Evolutionary conservation across 2,329 filamentous ascomycete genomes (phyloP).

Genomic region (Epichloe sp.): DNA sequence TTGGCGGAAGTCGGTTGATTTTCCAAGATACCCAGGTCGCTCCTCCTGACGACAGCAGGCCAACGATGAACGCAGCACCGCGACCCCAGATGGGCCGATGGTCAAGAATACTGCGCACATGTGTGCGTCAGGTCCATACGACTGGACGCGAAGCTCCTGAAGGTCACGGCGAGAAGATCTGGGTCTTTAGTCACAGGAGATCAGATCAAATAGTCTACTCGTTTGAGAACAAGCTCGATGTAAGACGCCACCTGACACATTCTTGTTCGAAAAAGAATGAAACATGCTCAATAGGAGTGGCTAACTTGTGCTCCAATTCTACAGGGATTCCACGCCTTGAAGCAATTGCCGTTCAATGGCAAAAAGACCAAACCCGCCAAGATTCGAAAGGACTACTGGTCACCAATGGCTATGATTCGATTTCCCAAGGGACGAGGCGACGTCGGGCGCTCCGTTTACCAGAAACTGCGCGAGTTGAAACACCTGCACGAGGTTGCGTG

Average conservation of each 20-base stretch:
- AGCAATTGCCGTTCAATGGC: conserved; percentile 51
- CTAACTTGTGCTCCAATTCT: too few relatives aligned
- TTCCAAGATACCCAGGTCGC: not conserved
- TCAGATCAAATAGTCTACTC: conserved; percentile 41
- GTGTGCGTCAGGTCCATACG: conserved; percentile 26
- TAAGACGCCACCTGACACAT: conserved; percentile 18
- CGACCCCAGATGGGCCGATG: conserved; percentile 27
- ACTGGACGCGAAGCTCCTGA: conserved; percentile 17
- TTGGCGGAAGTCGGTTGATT: conserved; percentile 6
- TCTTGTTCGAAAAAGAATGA: not conserved
- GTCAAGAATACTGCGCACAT: conserved; percentile 27
- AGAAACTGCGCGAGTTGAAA: conserved; percentile 52
- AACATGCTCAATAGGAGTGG: not conserved
- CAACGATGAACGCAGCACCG: conserved; percentile 25
- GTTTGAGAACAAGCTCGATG: conserved; percentile 30
- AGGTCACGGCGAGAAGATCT: conserved; percentile 44
- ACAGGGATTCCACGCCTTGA: conserved; percentile 31
- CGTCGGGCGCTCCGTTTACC: conserved; percentile 46
- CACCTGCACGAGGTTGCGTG: conserved; percentile 49
- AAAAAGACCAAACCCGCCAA: conserved; percentile 52
- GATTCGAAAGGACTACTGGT: conserved; percentile 56
- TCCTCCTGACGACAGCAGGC: conserved; percentile 9
- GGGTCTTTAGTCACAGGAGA: conserved; percentile 38
- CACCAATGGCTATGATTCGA: conserved; percentile 44
- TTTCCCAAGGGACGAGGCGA: conserved; percentile 39